Evolutionary conservation across 225 moss, liverwort and hornwort species (phyloP).

Genomic region (Polytrichum commune): DNA sequence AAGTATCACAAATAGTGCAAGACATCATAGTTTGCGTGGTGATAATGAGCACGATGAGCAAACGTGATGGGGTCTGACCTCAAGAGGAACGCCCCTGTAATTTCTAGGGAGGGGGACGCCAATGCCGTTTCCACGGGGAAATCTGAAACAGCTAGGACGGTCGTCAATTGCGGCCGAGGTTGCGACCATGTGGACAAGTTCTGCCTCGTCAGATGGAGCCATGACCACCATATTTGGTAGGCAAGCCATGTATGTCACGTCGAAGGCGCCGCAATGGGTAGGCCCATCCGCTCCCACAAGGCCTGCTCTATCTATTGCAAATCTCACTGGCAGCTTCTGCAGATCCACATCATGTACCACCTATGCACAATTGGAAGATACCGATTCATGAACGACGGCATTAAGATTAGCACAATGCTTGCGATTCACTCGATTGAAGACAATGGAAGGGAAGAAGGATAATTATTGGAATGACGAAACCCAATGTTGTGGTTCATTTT

Average conservation of each 20-base stretch:
- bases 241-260: constrained; percentile 19
- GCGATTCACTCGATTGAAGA: not conserved
- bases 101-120: constrained; percentile 6
- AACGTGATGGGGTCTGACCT: not conserved
- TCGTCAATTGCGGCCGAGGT: constrained; percentile 13
- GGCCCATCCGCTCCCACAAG: constrained; percentile 18
- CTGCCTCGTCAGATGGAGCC: constrained; percentile 18
- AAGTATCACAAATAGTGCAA: no score
- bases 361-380: not conserved
- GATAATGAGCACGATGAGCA: no score
- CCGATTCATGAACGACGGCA: no score
- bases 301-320: constrained; percentile 13
- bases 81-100: constrained; percentile 10
- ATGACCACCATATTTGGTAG: constrained; percentile 19
- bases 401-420: no score
- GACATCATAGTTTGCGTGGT: no score
- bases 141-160: constrained; percentile 16
- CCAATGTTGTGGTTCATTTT: no score
- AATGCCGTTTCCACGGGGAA: constrained; percentile 16
- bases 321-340: constrained; percentile 18
- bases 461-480: no score
- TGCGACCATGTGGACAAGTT: constrained; percentile 17
- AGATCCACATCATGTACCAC: constrained; percentile 20
- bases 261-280: constrained; percentile 17
- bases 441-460: no score